A percentile compares a stretch with the other conserved stretches of the same genome.
Evolutionary conservation across 495 filamentous ascomycete genomes (phyloP).

Genomic region (Daldinia caldariorum): DNA sequence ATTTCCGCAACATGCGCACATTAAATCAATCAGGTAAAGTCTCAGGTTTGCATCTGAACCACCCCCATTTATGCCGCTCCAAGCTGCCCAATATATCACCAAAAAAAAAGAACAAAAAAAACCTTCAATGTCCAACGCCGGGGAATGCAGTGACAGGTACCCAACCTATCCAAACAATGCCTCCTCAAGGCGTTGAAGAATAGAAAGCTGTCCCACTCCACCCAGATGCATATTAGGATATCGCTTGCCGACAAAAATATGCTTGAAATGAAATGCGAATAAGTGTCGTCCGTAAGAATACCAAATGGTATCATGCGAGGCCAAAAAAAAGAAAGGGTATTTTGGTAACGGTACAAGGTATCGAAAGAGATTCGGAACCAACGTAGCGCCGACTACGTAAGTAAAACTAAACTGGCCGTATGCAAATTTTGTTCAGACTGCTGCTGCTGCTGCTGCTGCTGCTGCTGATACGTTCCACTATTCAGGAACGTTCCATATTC

Average conservation of each 20-base stretch:
- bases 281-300: slow-evolving; percentile 4
- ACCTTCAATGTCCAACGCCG: slow-evolving; percentile 26
- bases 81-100: slow-evolving; percentile 17
- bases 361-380: slow-evolving; percentile 14
- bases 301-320: slow-evolving; percentile 1
- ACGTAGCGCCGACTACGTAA: slow-evolving; percentile 8
- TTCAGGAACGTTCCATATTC: slow-evolving; percentile 18
- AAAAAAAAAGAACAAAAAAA: slow-evolving; percentile 13
- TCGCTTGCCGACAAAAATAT: slow-evolving; percentile 13
- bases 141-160: slow-evolving; percentile 33
- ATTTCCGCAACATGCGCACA: slow-evolving; percentile 15
- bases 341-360: slow-evolving; percentile 10
- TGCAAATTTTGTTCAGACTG: slow-evolving; percentile 18
- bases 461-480: slow-evolving; percentile 1
- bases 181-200: slow-evolving; percentile 20
- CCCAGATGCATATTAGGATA: slow-evolving; percentile 17
- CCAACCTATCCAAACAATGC: slow-evolving; percentile 27
- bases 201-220: slow-evolving; percentile 1
- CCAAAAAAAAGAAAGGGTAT: slow-evolving; percentile 26
- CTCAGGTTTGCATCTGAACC: background rate
- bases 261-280: background rate
- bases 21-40: background rate
- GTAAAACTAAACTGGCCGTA: slow-evolving; percentile 7
- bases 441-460: too few relatives aligned
- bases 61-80: slow-evolving; percentile 10